Conservation (phyloP, 345 rosid species). For the Brassica nigra region DNA sequence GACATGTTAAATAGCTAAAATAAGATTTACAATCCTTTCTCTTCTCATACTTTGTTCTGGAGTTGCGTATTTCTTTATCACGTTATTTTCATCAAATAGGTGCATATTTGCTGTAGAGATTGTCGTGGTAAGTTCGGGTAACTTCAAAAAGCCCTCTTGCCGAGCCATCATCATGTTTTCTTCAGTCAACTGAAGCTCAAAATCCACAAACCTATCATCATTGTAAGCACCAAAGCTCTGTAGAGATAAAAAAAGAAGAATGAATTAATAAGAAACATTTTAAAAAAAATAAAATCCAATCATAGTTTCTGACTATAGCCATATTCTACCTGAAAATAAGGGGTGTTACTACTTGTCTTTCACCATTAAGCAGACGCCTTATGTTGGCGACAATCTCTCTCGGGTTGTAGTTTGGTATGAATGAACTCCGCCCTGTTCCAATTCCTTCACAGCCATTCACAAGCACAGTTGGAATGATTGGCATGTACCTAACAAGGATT, state of each 20-base stretch:
- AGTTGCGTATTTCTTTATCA: constrained; percentile 78
- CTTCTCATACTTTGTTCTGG: constrained; percentile 84
- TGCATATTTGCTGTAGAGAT: constrained; percentile 90
- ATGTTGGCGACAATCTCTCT: constrained; percentile 81
- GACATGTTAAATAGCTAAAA: no score
- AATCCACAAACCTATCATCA: constrained; percentile 50
- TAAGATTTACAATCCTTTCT: constrained; percentile 55
- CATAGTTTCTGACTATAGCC: constrained; percentile 15
- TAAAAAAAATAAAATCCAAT: background rate
- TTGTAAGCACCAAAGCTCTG: constrained; percentile 55
- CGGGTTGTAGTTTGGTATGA: constrained; percentile 84
- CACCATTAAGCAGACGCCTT: constrained; percentile 66
- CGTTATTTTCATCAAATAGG: constrained; percentile 68
- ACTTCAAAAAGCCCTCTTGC: constrained; percentile 84
- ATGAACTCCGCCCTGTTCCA: constrained; percentile 99
- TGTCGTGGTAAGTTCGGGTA: constrained; percentile 64
- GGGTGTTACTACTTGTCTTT: constrained; percentile 45
- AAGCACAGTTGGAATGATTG: constrained; percentile 80
- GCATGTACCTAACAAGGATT: constrained; percentile 69
- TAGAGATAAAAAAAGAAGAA: constrained; percentile 24
- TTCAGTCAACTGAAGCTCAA: constrained; percentile 52
- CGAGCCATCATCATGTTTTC: constrained; percentile 58
- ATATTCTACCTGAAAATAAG: constrained; percentile 61
- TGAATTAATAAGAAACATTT: constrained; percentile 24
- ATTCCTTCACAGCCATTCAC: constrained; percentile 98